Evolutionary conservation across 2,329 filamentous ascomycete species (phyloP), one percentile per base, ranked within the genome.

Genomic region (Beauveria brongniartii): DNA sequence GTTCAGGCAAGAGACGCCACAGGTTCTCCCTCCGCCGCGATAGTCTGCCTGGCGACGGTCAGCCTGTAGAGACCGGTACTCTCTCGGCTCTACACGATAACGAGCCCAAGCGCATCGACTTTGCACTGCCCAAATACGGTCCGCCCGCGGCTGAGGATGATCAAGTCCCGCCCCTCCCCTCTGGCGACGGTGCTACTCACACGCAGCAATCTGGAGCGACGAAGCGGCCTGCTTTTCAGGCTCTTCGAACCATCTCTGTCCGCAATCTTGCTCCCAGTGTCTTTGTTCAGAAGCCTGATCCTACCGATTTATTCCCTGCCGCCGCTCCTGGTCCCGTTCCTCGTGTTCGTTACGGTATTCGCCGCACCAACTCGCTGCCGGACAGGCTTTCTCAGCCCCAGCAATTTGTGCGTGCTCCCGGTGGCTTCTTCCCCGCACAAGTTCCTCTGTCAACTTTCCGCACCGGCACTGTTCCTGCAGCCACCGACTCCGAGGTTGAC

Each of bases 291-390:
- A 74, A 77, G 6, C 69, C 73, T 2, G 73, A 75, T 20, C 20
- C 64, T 2, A 62, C 66, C 4, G 64, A 61, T 1, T 28, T 66
- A 2, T 65, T 69, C 5, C 67, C 76, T 3, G 64, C 73, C 9
- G 40, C 40, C n/a, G 48, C 57, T 20, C 48, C 48, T 5, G 78
- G 82, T 2, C 76, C 79, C 12, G 77, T 84, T 48, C 82, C 84
- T 6, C 79, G 81, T 34, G 80, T 86, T 62, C 78, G 82, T 47
- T 83, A 83, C 65, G 83, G 83, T n/a, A 84, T 91, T 58, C 86
- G 88, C 61, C 82, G 89, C 59, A 90, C 89, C 22, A 90, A 84
- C 69, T 92, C 89, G 0, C 79, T 92, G 2, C 89, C 89, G 0
- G 87, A 88, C 67, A 82, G 87, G 20, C 79, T 91, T 9, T 84